Evolutionary conservation across 164 flowering plant genomes (phyloP), one percentile per base, ranked within the genome.

Genomic region (Annona cherimola): DNA sequence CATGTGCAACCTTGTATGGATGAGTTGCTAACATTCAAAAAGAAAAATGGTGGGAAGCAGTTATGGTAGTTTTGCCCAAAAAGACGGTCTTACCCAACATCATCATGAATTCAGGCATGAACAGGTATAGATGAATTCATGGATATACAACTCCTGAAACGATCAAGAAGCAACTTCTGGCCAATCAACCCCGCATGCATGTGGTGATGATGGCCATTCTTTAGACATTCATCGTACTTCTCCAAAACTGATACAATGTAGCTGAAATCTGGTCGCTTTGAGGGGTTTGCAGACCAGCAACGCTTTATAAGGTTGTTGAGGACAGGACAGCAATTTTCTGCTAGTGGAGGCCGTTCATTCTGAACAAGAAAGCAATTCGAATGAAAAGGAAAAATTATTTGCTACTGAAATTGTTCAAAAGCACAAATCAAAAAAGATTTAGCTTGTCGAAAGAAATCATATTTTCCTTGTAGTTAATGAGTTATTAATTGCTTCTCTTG

Each of bases 231-330:
- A 39, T 93, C 96, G 63, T 83, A 88, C 75, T 86, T 89, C 82
- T 96, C 98, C 71, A 96, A 68, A 0, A 82, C 82, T 0, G 87
- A 72, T 1, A 96, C 97, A 41, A 93, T 93, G 77, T 83, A 74
- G 26, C 81, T 82, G 81, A 96, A 96, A 76, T 96, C 97, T 0
- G 99, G 99, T 43, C 98, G 81, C 82, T 91, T 93, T 0, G 94
- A 81, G 0, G 99, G 98, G 61, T 91, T 91, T 45, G 83, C 81
- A 7, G 96, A 82, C 99, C 99, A 96, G 79, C 99, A 96, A 0
- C 89, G 85, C 81, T 86, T 91, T 55, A 96, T 93, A 3, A 96
- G 96, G 77, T 87, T 92, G 0, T 90, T 93, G 2, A 96, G 83
- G 1, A 84, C 92, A 1, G 97, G 92, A 75, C 90, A 97, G 74